Evolutionary conservation across 2,329 filamentous ascomycete genomes (phyloP).

Genomic region (Nemania sp.): DNA sequence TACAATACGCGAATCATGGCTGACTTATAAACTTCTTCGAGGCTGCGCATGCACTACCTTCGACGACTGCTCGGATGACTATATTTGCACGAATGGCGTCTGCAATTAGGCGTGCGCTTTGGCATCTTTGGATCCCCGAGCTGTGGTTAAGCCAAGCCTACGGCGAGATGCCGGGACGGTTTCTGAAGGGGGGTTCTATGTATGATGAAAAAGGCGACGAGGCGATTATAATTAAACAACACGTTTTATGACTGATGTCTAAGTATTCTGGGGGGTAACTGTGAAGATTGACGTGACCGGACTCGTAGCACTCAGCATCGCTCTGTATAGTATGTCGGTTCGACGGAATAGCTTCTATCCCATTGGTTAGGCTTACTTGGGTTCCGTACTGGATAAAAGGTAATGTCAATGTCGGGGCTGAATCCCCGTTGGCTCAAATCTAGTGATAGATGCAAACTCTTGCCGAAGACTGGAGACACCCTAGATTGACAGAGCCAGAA

Average conservation of each 20-base stretch:
- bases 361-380: too few species aligned
- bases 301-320: too few species aligned
- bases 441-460: too few species aligned
- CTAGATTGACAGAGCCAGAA: too few species aligned
- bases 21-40: conserved; percentile 8
- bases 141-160: neutral
- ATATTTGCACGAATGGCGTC: conserved; percentile 26
- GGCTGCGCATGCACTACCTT: conserved; percentile 28
- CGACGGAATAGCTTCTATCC: too few species aligned
- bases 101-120: conserved; percentile 15
- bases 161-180: neutral
- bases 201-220: neutral
- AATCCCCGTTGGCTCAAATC: too few species aligned
- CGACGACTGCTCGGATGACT: conserved; percentile 30
- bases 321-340: too few species aligned
- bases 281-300: neutral
- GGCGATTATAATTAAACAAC: neutral
- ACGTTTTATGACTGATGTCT: neutral
- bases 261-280: neutral
- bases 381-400: too few species aligned
- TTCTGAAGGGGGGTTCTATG: too few species aligned
- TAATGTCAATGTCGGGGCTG: too few species aligned
- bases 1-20: neutral
- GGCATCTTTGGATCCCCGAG: too few species aligned
- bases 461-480: too few species aligned